Evolutionary conservation across 1,284 basidiomycete genomes (phyloP).

Genomic region (Coriolopsis trogii): DNA sequence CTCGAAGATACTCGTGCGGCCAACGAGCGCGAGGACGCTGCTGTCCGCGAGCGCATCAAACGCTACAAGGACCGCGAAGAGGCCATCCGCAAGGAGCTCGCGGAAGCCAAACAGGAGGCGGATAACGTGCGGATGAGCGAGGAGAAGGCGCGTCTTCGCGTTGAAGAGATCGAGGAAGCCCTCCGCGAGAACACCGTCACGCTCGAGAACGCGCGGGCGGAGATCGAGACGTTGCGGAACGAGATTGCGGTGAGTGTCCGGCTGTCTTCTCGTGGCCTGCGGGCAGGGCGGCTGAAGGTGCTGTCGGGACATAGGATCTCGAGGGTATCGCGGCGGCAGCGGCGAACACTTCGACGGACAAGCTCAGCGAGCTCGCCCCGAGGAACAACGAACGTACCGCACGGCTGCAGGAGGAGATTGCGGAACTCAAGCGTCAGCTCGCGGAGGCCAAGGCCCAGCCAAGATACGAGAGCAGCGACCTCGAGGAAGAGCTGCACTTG

Average conservation of each 20-base stretch:
- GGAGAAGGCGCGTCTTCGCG: conserved; percentile 57
- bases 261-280: too few relatives aligned
- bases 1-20: conserved; percentile 78
- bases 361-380: conserved; percentile 40
- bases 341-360: conserved; percentile 37
- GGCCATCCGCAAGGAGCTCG: conserved; percentile 67
- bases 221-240: conserved; percentile 82
- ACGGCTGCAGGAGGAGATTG: conserved; percentile 54
- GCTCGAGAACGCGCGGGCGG: conserved; percentile 89
- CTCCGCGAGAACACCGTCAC: conserved; percentile 87
- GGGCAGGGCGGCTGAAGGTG: too few relatives aligned
- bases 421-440: conserved; percentile 44
- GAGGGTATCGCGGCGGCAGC: conserved; percentile 44
- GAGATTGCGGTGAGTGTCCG: conserved; percentile 70
- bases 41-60: conserved; percentile 65
- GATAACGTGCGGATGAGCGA: conserved; percentile 69
- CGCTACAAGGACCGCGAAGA: conserved; percentile 82
- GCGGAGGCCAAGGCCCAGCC: conserved; percentile 18
- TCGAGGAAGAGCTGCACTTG: conserved; percentile 15
- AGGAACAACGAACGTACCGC: conserved; percentile 48
- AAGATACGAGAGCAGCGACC: background rate
- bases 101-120: conserved; percentile 62
- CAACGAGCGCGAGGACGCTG: conserved; percentile 75
- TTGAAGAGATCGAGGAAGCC: conserved; percentile 87
- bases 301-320: conserved; percentile 56